A percentile compares a stretch with the other conserved stretches of the same genome.
Evolutionary conservation across 2,329 filamentous ascomycete species (phyloP).

Genomic region (Hortaea werneckii): DNA sequence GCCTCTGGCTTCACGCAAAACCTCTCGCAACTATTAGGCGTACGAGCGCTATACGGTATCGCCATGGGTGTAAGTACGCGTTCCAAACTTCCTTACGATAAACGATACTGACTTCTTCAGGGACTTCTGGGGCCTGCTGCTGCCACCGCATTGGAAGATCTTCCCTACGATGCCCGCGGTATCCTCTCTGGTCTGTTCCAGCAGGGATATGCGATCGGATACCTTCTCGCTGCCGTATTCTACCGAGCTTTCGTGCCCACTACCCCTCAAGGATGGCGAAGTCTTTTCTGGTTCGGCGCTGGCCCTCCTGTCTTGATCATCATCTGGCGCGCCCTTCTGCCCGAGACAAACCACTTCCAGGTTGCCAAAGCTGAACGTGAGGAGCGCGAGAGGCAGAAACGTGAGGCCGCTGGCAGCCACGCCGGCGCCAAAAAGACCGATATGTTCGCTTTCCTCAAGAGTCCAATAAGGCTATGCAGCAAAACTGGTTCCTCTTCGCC

Average conservation of each 20-base stretch:
- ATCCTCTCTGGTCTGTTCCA: constrained; percentile 29
- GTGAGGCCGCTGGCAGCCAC: not conserved
- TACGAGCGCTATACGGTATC: constrained; percentile 28
- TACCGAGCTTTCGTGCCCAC: constrained; percentile 27
- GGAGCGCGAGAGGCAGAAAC: constrained; percentile 6
- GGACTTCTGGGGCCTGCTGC: constrained; percentile 24
- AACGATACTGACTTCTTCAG: not conserved
- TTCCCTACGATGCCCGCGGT: constrained; percentile 29
- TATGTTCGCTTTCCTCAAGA: constrained; percentile 13
- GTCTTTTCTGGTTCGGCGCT: constrained; percentile 26
- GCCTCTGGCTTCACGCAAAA: constrained; percentile 28
- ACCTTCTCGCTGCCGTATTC: constrained; percentile 27
- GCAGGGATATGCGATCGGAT: constrained; percentile 26
- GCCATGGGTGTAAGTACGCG: constrained; percentile 22
- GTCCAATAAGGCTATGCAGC: constrained; percentile 15
- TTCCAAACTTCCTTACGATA: not conserved
- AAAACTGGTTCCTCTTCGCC: constrained; percentile 28
- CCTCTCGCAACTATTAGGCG: constrained; percentile 27
- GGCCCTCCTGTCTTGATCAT: constrained; percentile 27
- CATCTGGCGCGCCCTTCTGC: constrained; percentile 13
- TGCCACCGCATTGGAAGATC: constrained; percentile 31
- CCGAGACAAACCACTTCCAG: constrained; percentile 19
- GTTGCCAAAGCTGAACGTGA: constrained; percentile 18
- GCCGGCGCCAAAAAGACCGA: constrained; percentile 1
- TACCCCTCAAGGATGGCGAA: constrained; percentile 26